These are phyloP conservation scores for Trichosporon asahii DNA, from an alignment of 1,284 basidiomycete genomes.

Conservation along the genomic window DNA sequence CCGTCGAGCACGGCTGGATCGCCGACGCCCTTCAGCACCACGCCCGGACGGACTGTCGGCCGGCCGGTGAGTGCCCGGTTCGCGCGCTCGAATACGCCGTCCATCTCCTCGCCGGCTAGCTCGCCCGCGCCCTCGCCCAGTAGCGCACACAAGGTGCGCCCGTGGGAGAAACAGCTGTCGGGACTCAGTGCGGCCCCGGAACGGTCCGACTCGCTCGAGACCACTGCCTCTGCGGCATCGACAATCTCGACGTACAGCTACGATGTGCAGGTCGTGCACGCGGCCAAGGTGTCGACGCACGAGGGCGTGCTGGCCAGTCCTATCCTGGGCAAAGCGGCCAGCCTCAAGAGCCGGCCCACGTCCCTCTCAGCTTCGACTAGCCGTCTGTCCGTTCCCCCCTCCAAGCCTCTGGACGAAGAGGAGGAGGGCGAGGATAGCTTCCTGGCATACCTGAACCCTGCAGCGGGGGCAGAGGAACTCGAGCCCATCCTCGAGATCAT, in stretches of 20 bases:
- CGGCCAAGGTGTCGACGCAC: not conserved
- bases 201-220: not conserved
- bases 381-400: not conserved
- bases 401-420: not conserved
- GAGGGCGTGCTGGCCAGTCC: not conserved
- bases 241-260: not conserved
- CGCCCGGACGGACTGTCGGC: not conserved
- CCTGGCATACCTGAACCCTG: not conserved
- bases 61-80: not conserved
- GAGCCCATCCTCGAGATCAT: not conserved
- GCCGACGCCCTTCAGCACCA: not conserved
- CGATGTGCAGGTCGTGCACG: slow-evolving; percentile 1
- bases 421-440: not conserved
- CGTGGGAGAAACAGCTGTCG: not conserved
- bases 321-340: not conserved
- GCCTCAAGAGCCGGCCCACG: not conserved
- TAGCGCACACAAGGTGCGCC: not conserved
- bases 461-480: not conserved
- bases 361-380: not conserved
- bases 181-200: not conserved
- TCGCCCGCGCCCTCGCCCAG: not conserved
- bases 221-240: not conserved
- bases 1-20: not conserved
- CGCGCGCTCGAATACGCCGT: not conserved
- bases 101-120: not conserved